Evolutionary conservation across 2,329 filamentous ascomycete genomes (phyloP), one percentile per base, ranked within the genome.

Genomic region (Paracorniculantispora psalliotae): DNA sequence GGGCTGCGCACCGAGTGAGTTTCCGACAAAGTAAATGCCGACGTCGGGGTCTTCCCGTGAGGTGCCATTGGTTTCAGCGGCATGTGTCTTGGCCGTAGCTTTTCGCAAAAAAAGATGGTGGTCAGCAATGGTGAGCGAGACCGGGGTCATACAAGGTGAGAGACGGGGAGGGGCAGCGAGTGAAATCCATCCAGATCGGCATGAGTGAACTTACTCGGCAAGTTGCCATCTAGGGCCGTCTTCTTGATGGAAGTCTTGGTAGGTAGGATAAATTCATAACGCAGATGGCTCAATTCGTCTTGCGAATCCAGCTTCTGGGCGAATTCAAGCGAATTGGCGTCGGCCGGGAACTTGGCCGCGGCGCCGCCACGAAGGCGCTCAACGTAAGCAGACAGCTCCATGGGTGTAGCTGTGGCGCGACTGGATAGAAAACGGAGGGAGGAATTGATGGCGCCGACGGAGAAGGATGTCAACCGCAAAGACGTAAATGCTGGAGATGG

Each of bases 1-100:
- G 47, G 92, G 91, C 71, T 96, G 92, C 4, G 93, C 82, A 39
- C 92, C 92, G 1, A 96, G 81, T 0, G 91, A 96, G 76, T 96
- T 96, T 59, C 92, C 92, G 64, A 91, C 93, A 63, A 97, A 86
- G 72, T 96, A 97, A 61, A 91, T 87, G 61, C 72, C 71, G 60
- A 69, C 67, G 49, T 72, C 65, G 6, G 66, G 74, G n/a, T 77
- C 67, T 1, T 72, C 67, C 15, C 67, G 66, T 6, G 41, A 10
- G 30, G 26, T 39, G 43, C 43, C 43, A n/a, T 56, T 56, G 21
- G 63, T 66, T 33, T 46, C 59, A 19, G 65, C 55, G 35, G 67
- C 63, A 50, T 72, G 71, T 47, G 61, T 48, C 33, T 52, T 50
- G 30, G 10, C n/a, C 15, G 35, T 19, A 1, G 5, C 37, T 59